phyloP scores from a whole-genome alignment of 805 yeast genomes.

The Saccharomycopsis malanga region DNA sequence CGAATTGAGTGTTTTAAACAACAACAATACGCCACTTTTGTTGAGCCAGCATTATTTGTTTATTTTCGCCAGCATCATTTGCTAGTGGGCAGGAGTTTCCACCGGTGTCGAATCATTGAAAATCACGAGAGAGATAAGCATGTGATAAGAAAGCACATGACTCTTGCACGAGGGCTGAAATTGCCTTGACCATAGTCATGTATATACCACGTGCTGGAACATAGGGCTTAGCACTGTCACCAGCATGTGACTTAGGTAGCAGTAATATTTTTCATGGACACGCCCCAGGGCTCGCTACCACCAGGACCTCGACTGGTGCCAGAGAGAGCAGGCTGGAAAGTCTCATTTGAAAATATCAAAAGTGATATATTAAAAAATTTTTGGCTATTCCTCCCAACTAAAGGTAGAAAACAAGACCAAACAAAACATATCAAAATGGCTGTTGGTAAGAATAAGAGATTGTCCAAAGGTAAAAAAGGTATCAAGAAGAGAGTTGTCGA shows the following conservation, averaged over 20 bases:
- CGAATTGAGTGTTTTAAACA: too few relatives aligned
- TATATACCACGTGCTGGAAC: neutral
- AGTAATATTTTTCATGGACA: too few relatives aligned
- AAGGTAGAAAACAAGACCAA: neutral
- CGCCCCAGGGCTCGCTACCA: neutral
- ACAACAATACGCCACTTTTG: too few relatives aligned
- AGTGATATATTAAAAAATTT: slow-evolving; percentile 9
- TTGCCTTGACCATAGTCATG: neutral
- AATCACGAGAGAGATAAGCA: too few relatives aligned
- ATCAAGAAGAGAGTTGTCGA: slow-evolving; percentile 98
- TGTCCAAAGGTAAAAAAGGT: slow-evolving; percentile 90
- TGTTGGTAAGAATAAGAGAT: slow-evolving; percentile 84
- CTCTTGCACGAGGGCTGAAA: too few relatives aligned
- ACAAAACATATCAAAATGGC: slow-evolving; percentile 41
- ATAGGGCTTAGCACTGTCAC: neutral
- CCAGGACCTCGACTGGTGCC: neutral
- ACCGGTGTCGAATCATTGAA: too few relatives aligned
- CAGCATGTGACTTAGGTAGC: neutral
- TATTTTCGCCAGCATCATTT: too few relatives aligned
- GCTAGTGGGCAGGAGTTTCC: too few relatives aligned
- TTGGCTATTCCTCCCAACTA: neutral
- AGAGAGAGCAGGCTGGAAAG: too few relatives aligned
- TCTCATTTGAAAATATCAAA: neutral
- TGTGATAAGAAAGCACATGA: too few relatives aligned
- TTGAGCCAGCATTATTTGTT: too few relatives aligned